Conservation (phyloP, 805 yeast genomes). For the Saccharomycopsis fermentans region DNA sequence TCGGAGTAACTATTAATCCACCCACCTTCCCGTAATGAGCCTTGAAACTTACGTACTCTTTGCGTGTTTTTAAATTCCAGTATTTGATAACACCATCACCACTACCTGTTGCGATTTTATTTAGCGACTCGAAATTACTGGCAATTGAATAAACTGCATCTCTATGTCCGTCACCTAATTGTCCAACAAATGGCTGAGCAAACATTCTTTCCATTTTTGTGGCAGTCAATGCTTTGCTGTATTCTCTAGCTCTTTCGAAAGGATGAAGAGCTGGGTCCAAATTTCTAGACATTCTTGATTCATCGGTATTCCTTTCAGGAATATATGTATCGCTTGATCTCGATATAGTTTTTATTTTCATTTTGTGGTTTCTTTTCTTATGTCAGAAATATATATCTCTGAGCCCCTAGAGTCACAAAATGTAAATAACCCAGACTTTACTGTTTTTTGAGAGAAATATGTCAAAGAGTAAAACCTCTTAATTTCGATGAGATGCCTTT, state of each 20-base stretch:
- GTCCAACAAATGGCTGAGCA: constrained; percentile 96
- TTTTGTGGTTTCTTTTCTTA: constrained; percentile 4
- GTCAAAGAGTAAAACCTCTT: no score
- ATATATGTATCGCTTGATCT: constrained; percentile 88
- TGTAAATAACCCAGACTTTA: no score
- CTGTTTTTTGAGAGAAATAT: no score
- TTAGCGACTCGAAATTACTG: constrained; percentile 58
- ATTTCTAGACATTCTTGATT: constrained; percentile 78
- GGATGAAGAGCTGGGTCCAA: constrained; percentile 93
- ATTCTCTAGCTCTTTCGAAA: constrained; percentile 93
- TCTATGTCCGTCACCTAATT: constrained; percentile 86
- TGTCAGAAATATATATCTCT: no score
- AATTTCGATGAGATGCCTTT: no score
- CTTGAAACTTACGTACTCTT: constrained; percentile 64
- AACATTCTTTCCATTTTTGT: constrained; percentile 93
- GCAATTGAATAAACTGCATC: constrained; percentile 91
- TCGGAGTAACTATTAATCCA: constrained; percentile 71
- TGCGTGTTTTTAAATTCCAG: constrained; percentile 75
- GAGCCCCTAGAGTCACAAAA: no score
- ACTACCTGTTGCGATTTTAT: constrained; percentile 78
- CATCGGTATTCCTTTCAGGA: constrained; percentile 86
- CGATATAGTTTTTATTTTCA: constrained; percentile 82
- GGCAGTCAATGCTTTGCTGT: constrained; percentile 88
- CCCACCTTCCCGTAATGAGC: constrained; percentile 89
- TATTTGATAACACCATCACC: constrained; percentile 94